Base-by-base conservation (phyloP, 345 rosid genomes). In the Aquilaria malaccensis region DNA sequence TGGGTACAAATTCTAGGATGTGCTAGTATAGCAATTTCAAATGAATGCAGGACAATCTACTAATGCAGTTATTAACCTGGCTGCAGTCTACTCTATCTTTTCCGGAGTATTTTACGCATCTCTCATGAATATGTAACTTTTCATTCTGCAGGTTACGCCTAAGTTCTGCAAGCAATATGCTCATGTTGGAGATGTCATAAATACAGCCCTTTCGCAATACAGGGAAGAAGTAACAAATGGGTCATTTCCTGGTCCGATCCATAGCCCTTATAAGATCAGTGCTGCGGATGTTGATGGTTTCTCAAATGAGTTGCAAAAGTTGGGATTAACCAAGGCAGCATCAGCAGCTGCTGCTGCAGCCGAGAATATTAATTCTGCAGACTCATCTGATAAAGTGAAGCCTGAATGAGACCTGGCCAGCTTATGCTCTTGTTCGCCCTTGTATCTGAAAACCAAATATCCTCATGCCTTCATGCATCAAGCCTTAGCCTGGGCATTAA, bases 101-200 rank as follows among this genome's bases (percentile, higher is more conserved):
- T 37, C 7, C 43, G 4, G 43, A 37, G 43, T 9, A 37, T 37
- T 37, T 37, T 37, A 37, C 7, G 43, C 7, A 37, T 3, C 61
- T 13, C 50, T 59, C 37, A 31, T 10, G 53, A 48, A 61, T 33
- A 12, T 30, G 14, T 58, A 12, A 32, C 62, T 60, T 52, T 52
- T 11, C 47, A 55, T 52, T 55, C 10, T 63, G 46, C 74, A 90
- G 98, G 98, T 91, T 37, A 83, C 92, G 14, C 98, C 96, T 13
- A 91, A 91, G 83, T 91, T 91, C 74, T 86, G 98, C 54, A 86
- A 86, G 75, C 95, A 86, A 60, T 94, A 70, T 72, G 86, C 85
- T 22, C 69, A 30, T 3, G 88, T 86, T 9, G 97, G 97, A 60
- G 91, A 86, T 56, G 75, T 78, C 55, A 85, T 94, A 67, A 83